Percentiles rank a stretch among this genome's conserved stretches.
Conservation (phyloP, 805 yeast genomes). For the Millerozyma acaciae region DNA sequence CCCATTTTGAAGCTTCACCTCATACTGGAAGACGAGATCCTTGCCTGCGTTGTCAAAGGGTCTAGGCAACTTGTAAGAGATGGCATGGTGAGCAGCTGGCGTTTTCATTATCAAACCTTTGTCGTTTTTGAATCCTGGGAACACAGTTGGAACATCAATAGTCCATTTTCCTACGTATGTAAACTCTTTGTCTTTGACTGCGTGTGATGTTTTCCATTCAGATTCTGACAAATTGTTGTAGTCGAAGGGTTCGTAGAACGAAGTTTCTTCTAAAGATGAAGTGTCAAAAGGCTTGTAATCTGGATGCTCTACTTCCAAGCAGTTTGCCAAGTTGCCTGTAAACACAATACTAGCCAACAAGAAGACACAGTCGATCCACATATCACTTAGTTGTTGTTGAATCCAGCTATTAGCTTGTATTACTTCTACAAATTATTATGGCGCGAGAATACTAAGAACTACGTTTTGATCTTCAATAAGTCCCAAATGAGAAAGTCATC, state of each 20-base stretch:
- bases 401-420: too few species aligned
- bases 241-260: constrained; percentile 66
- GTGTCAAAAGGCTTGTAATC: constrained; percentile 34
- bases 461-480: too few species aligned
- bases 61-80: constrained; percentile 55
- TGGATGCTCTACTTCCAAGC: constrained; percentile 1
- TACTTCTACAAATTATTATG: too few species aligned
- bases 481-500: too few species aligned
- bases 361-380: background rate
- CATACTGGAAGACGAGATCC: constrained; percentile 83
- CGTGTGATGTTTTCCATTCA: constrained; percentile 51
- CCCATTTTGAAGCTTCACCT: constrained; percentile 77
- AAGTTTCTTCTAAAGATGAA: constrained; percentile 30
- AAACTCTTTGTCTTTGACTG: constrained; percentile 49
- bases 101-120: constrained; percentile 72
- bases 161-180: constrained; percentile 74
- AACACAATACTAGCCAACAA: constrained; percentile 1
- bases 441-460: too few species aligned
- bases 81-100: constrained; percentile 79
- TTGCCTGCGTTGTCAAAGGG: constrained; percentile 58
- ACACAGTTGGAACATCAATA: constrained; percentile 48
- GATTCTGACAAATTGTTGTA: constrained; percentile 21
- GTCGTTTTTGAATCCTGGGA: constrained; percentile 63
- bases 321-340: background rate
- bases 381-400: constrained; percentile 1